Percentiles rank a stretch among this genome's conserved stretches.
Conservation (phyloP, 2,329 filamentous ascomycete genomes). For the Diaporthe capsici region DNA sequence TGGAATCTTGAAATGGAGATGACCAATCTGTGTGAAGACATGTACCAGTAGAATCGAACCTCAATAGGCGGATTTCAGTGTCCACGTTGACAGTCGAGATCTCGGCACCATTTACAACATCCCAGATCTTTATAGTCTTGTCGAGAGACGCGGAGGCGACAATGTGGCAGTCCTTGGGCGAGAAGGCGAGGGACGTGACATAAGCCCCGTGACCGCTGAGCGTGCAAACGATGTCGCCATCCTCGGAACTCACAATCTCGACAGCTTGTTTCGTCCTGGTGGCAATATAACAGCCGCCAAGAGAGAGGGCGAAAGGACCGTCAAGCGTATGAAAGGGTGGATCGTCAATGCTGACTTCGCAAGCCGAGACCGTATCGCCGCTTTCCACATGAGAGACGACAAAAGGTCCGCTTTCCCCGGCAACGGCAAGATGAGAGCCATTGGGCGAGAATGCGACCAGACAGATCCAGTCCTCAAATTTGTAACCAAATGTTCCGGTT, state of each 20-base stretch:
- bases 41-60: background rate
- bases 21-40: background rate
- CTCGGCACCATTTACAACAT: background rate
- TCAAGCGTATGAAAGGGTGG: too few relatives aligned
- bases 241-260: background rate
- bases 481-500: too few relatives aligned
- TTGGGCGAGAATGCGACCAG: too few relatives aligned
- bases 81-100: conserved; percentile 42
- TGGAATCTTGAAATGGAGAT: too few relatives aligned
- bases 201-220: background rate
- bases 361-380: too few relatives aligned
- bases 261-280: too few relatives aligned
- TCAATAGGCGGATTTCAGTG: background rate
- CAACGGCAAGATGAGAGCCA: too few relatives aligned
- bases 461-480: too few relatives aligned
- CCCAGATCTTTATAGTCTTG: background rate
- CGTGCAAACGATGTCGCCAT: background rate
- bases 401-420: accelerated
- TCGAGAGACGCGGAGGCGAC: background rate
- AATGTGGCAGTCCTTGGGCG: conserved; percentile 27
- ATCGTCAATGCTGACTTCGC: too few relatives aligned
- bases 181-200: conserved; percentile 22
- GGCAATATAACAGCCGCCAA: too few relatives aligned
- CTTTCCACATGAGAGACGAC: too few relatives aligned
- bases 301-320: too few relatives aligned